Evolutionary conservation across 2,329 filamentous ascomycete species (phyloP).

Genomic region (Furcasterigmium furcatum): DNA sequence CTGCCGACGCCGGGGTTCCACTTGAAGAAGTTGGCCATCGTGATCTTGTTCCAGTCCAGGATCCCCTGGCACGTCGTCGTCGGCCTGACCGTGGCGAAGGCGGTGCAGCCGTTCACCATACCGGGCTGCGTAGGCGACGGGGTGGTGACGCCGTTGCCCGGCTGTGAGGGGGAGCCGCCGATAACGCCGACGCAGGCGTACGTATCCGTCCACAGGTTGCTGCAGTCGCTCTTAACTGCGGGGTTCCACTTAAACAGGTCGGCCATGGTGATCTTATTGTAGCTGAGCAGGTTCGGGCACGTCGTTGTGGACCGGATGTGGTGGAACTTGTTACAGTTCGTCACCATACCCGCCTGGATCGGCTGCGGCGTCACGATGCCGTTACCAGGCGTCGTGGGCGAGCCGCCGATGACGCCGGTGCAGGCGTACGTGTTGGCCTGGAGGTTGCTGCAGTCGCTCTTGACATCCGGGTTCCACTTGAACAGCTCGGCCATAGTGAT

Average conservation of each 20-base stretch:
- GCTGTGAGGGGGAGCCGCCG: constrained; percentile 6
- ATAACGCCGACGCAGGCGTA: constrained; percentile 7
- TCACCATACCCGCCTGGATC: constrained; percentile 7
- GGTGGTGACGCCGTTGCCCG: constrained; percentile 10
- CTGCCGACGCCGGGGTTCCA: constrained; percentile 27
- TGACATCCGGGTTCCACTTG: constrained; percentile 14
- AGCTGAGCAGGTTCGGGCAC: constrained; percentile 7
- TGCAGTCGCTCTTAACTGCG: constrained; percentile 3
- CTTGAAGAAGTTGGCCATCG: constrained; percentile 14
- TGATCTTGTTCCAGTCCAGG: constrained; percentile 12
- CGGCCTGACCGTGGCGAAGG: neutral
- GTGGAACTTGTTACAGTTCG: constrained; percentile 12
- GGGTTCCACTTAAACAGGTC: constrained; percentile 16
- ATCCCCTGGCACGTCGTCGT: constrained; percentile 10
- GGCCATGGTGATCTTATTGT: constrained; percentile 1
- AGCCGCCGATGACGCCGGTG: constrained; percentile 9
- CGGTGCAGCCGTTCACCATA: constrained; percentile 12
- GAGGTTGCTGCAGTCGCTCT: constrained; percentile 8
- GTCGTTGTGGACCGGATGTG: constrained; percentile 1
- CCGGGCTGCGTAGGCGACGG: constrained; percentile 8
- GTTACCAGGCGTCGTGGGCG: constrained; percentile 3
- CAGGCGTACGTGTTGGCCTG: constrained; percentile 13
- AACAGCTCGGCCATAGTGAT: constrained; percentile 19
- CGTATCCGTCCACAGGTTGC: constrained; percentile 5
- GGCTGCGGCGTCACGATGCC: constrained; percentile 9